phyloP scores from a whole-genome alignment of 208 protist genomes.

The Wallacemonas rigidus region DNA sequence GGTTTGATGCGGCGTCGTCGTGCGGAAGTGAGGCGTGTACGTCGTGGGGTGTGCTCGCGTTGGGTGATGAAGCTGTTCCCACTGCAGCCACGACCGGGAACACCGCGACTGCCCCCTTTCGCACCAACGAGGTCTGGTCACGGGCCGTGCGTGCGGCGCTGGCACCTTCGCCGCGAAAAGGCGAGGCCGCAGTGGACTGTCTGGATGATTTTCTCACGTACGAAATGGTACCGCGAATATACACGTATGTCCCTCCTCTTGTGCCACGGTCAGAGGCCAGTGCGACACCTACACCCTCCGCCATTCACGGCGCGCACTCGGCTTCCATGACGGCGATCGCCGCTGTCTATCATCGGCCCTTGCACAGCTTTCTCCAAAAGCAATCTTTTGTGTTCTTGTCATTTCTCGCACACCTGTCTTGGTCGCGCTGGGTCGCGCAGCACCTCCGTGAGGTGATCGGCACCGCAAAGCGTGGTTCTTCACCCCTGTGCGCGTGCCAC shows the following conservation, averaged over 20 bases:
- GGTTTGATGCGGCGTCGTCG: neutral
- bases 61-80: neutral
- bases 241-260: slow-evolving; percentile 17
- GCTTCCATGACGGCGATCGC: neutral
- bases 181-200: too few relatives aligned
- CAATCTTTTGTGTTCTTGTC: slow-evolving; percentile 37
- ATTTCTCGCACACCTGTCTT: slow-evolving; percentile 37
- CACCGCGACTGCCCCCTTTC: slow-evolving; percentile 7
- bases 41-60: slow-evolving; percentile 23
- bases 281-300: too few relatives aligned
- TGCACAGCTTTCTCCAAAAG: slow-evolving; percentile 30
- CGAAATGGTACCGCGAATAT: slow-evolving; percentile 25
- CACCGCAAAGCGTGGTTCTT: too few relatives aligned
- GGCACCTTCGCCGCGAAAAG: too few relatives aligned
- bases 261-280: neutral
- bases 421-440: slow-evolving; percentile 31
- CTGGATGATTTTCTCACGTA: slow-evolving; percentile 24
- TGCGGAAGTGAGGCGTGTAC: neutral
- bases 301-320: too few relatives aligned
- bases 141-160: too few relatives aligned
- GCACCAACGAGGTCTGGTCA: neutral
- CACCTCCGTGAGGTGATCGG: too few relatives aligned
- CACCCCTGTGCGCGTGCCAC: neutral
- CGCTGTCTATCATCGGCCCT: neutral
- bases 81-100: neutral